Evolutionary conservation across 495 filamentous ascomycete genomes (phyloP), one percentile per base, ranked within the genome.

Genomic region (Aspergillus avenaceus): DNA sequence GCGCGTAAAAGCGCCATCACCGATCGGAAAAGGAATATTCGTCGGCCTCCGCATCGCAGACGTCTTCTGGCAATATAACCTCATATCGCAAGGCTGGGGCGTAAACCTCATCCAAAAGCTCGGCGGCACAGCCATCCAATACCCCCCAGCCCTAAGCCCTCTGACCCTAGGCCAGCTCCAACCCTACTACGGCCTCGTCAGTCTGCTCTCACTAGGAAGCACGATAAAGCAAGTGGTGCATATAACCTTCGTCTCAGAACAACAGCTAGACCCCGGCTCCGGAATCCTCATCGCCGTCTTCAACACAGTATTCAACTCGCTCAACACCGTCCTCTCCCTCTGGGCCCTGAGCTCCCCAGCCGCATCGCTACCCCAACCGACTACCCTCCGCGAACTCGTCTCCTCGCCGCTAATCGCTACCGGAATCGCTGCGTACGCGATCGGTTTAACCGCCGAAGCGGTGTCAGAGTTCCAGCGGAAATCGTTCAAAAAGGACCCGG

Each of bases 171-270:
- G 71, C 23, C 70, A 67, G 25, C 71, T 87, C 27, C 76, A 73
- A 47, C 74, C 74, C 34, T 82, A 86, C 58, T 79, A 81, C 62
- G 61, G 67, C 54, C 78, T 84, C 50, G 72, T 87, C 12, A 73
- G 71, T 29, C 63, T 78, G 14, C 77, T 87, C 68, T 66, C 76
- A 4, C 56, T 69, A 18, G 79, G 74, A 21, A 64, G 61, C 45
- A 59, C 66, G 45, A 36, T 75, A 32, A 83, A 83, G 62, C 78
- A 84, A 21, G 67, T 76, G 49, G 71, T 70, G 59, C 73, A 70
- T 66, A 57, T 70, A 2, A 25, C 68, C 2, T 49, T 45, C 36
- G 59, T 77, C 13, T 64, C 62, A 4, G 55, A 70, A 27, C 72
- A 81, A 41, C 68, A 72, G 9, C 73, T 81, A 64, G 9, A 26